These are phyloP conservation scores for Ceratocystis papillata DNA, from an alignment of 2,329 filamentous ascomycete species.

Conservation along the genomic window DNA sequence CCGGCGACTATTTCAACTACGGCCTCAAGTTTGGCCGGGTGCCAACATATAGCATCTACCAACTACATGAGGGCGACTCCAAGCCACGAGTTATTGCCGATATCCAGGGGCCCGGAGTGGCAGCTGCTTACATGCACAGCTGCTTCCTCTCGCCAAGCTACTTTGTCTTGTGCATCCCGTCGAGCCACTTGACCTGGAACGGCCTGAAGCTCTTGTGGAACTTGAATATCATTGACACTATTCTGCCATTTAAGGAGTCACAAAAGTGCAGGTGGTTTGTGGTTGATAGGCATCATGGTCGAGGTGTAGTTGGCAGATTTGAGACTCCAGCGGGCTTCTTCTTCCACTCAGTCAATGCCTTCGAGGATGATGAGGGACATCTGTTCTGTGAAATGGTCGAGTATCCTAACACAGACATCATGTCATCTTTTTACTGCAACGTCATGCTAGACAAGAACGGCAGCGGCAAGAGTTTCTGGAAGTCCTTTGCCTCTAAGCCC, in stretches of 20 bases:
- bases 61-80: constrained; percentile 50
- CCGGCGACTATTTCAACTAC: constrained; percentile 70
- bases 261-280: constrained; percentile 60
- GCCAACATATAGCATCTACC: constrained; percentile 59
- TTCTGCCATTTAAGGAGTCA: constrained; percentile 50
- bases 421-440: constrained; percentile 59
- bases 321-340: constrained; percentile 60
- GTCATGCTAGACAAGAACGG: constrained; percentile 47
- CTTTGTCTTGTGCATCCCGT: constrained; percentile 63
- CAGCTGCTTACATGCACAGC: constrained; percentile 69
- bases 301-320: constrained; percentile 59
- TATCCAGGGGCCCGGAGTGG: constrained; percentile 40
- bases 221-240: constrained; percentile 56
- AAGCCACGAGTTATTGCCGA: constrained; percentile 61
- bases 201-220: constrained; percentile 54
- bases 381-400: constrained; percentile 56
- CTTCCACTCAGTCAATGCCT: constrained; percentile 72
- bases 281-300: constrained; percentile 51
- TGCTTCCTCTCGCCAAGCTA: constrained; percentile 62
- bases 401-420: constrained; percentile 54
- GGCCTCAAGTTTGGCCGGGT: constrained; percentile 55
- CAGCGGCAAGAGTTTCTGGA: constrained; percentile 37
- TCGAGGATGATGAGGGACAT: constrained; percentile 47
- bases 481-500: constrained; percentile 33
- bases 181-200: constrained; percentile 46